Evolutionary conservation across 1,139 yeast genomes (phyloP), one percentile per base, ranked within the genome.

Genomic region (Meyerozyma sp.): DNA sequence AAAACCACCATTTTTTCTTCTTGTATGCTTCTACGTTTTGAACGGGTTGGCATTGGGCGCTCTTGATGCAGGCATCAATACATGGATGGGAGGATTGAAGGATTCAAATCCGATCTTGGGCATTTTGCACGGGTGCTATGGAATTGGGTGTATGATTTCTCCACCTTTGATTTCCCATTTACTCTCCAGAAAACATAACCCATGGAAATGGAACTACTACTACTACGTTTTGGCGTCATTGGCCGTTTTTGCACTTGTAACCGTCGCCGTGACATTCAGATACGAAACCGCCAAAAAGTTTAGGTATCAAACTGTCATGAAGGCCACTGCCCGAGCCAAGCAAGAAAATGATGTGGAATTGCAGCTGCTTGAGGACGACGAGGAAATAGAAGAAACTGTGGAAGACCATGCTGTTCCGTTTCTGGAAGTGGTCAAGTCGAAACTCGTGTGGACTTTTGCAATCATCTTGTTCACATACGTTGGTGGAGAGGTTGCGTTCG

Each of bases 401-500:
- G 23, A 21, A 21, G 16, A 40, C 14, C 40, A 32, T 25, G 41
- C 57, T 4, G 65, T 58, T 7, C 52, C 60, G 30, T 48, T 73
- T 10, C 41, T 48, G 3, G 67, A 64, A 28, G 62, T 78, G 9
- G 41, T 81, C 14, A 61, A 58, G 32, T 72, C 75, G 41, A 72
- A 66, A 30, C 57, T 73, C 20, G 73, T 82, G 8, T 62, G 77
- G 60, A 54, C 72, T 14, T 75, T 79, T 51, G 67, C 88, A 1
- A 29, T 66, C 0, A 69, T 74, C 41, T 58, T 84, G 38, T 82
- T 83, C 57, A 55, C 79, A 8, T 83, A 83, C 52, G 73, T 82
- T 28, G 91, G 93, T 2, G 79, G 80, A 6, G 90, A 83, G 56
- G 75, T 77, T n/a, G 73, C 84, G 3, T 77, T 84, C 47, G 90